Evolutionary conservation across 257 asterid genomes (phyloP).

Genomic region (Lycium barbarum): DNA sequence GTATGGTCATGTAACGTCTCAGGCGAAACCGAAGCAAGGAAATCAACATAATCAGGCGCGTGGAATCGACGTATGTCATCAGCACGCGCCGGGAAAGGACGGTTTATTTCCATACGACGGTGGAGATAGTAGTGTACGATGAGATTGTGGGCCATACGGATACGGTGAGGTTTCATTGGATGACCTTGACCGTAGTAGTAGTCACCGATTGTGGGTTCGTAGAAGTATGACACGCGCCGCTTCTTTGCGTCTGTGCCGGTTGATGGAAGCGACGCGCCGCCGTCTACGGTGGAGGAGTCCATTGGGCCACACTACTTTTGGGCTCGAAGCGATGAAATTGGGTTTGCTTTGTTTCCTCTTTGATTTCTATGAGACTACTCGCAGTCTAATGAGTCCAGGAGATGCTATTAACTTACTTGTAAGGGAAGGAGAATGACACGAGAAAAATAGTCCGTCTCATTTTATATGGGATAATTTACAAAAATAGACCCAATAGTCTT

Average conservation of each 20-base stretch:
- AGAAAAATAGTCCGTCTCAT: neutral
- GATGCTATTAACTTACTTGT: too few species aligned
- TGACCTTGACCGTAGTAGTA: slow-evolving; percentile 46
- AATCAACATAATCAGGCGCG: slow-evolving; percentile 42
- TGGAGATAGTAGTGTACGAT: slow-evolving; percentile 43
- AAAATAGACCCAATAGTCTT: neutral
- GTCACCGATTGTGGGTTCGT: slow-evolving; percentile 46
- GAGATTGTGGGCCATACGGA: slow-evolving; percentile 45
- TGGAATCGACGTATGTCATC: slow-evolving; percentile 42
- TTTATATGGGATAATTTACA: neutral
- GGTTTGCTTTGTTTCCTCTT: neutral
- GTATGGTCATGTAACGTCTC: slow-evolving; percentile 43
- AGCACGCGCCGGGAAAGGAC: slow-evolving; percentile 41
- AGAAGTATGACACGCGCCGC: slow-evolving; percentile 44
- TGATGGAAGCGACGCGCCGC: slow-evolving; percentile 43
- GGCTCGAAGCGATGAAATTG: slow-evolving; percentile 18
- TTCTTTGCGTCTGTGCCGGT: slow-evolving; percentile 38
- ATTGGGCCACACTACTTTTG: slow-evolving; percentile 25
- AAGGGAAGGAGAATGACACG: neutral
- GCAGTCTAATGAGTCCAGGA: slow-evolving; percentile 10
- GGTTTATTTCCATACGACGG: slow-evolving; percentile 44
- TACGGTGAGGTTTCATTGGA: slow-evolving; percentile 46
- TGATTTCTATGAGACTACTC: neutral
- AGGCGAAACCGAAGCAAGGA: slow-evolving; percentile 41
- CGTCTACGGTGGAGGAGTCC: slow-evolving; percentile 37